Evolutionary conservation across 345 rosid genomes (phyloP).

Genomic region (Syzygium grande): DNA sequence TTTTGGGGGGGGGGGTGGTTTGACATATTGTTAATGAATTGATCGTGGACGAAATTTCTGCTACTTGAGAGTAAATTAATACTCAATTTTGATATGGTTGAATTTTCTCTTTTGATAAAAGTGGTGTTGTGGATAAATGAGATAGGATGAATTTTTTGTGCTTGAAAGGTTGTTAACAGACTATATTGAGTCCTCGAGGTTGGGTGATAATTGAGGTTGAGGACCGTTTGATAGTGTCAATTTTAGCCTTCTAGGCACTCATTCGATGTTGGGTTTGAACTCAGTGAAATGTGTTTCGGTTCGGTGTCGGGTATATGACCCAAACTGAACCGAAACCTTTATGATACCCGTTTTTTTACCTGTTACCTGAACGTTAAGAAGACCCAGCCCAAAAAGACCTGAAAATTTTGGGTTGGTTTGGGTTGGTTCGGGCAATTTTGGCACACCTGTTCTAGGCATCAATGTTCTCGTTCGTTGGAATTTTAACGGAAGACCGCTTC

Average conservation of each 20-base stretch:
- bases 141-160: background rate
- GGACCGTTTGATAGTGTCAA: background rate
- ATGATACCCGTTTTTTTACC: background rate
- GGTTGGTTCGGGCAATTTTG: background rate
- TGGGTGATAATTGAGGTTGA: background rate
- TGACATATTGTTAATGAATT: background rate
- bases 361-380: background rate
- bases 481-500: background rate
- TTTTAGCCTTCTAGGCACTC: background rate
- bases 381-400: background rate
- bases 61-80: background rate
- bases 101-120: background rate
- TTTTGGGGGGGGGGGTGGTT: too few relatives aligned
- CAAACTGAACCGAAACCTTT: background rate
- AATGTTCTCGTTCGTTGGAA: background rate
- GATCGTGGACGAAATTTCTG: background rate
- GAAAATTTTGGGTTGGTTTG: background rate
- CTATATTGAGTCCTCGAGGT: background rate
- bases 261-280: background rate
- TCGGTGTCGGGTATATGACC: background rate
- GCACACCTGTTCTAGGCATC: background rate
- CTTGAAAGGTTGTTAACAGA: background rate
- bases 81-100: background rate
- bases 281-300: background rate
- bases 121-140: background rate